Evolutionary conservation across 73 alveolate genomes (phyloP), one percentile per base, ranked within the genome.

Genomic region (Tetrahymena thermophila): DNA sequence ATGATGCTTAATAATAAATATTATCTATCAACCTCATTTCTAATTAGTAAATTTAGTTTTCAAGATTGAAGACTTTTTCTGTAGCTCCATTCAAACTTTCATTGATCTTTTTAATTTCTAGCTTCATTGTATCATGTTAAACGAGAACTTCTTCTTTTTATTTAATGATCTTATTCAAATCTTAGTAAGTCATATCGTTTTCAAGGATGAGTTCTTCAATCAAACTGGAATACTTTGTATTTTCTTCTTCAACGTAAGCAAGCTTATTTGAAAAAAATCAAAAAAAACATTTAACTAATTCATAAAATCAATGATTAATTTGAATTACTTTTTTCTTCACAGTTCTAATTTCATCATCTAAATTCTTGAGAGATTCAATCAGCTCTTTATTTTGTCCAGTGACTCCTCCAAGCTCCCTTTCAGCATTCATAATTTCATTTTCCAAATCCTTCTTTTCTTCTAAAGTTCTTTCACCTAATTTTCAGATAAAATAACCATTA

Each of bases 41-140:
- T 44, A 99, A 96, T 96, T 99, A 99, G 84, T 98, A 97, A 95
- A 98, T 98, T 95, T 98, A 93, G 97, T 99, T 99, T 96, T 99
- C 99, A 93, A 98, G 98, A 34, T 98, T 98, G 96, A 97, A 99
- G 40, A 99, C 99, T 84, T 97, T 97, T 96, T 99, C 99, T 44
- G 99, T 99, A 94, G 98, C 99, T 21, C 97, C 98, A 56, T 97
- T 97, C 9, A 99, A 98, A 35, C 98, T 98, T 56, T 99, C 99
- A 93, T 98, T 94, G 55, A 99, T 98, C 96, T 99, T 99, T 96
- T 99, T 97, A 71, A 99, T 99, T 95, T 99, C 99, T 43, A 99
- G 97, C 97, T 99, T 99, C 99, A 98, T 99, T 93, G 98, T 96
- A 85, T 99, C 99, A 95, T 99, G 99, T 96, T 99, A 98, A 42